Evolutionary conservation across 2,329 filamentous ascomycete species (phyloP).

Genomic region (Phyllachora maydis): DNA sequence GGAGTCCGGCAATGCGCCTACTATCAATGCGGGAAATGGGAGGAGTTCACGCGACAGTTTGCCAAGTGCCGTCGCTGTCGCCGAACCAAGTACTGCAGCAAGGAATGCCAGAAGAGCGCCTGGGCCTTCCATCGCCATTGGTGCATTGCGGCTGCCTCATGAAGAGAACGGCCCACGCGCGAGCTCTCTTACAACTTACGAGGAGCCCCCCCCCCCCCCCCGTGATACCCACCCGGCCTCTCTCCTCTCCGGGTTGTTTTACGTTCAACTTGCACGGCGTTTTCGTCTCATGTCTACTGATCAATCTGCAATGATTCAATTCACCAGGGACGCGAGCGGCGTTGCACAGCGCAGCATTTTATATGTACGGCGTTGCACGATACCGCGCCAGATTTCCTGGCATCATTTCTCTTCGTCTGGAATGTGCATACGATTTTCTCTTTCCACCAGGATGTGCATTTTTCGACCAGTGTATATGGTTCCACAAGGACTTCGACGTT

Average conservation of each 20-base stretch:
- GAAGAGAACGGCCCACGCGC: too few species aligned
- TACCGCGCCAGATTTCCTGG: too few species aligned
- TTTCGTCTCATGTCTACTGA: slow-evolving; percentile 10
- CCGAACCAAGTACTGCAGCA: slow-evolving; percentile 97
- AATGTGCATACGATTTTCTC: too few species aligned
- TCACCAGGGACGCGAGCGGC: slow-evolving; percentile 3
- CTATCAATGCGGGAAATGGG: slow-evolving; percentile 97
- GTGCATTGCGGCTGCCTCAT: slow-evolving; percentile 60
- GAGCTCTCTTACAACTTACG: too few species aligned
- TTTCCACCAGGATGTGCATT: too few species aligned
- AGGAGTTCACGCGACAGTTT: slow-evolving; percentile 89
- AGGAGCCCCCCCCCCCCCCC: slow-evolving; percentile 1
- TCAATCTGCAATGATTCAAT: too few species aligned
- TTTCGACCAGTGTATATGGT: too few species aligned
- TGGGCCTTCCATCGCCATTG: slow-evolving; percentile 98
- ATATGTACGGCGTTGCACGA: slow-evolving; percentile 8
- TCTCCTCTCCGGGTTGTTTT: slow-evolving; percentile 6
- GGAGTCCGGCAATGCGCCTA: slow-evolving; percentile 95
- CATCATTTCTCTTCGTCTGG: too few species aligned
- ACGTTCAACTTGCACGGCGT: slow-evolving; percentile 7
- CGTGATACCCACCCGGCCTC: slow-evolving; percentile 6
- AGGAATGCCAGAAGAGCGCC: slow-evolving; percentile 96
- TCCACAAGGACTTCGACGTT: too few species aligned
- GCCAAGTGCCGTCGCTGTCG: slow-evolving; percentile 93
- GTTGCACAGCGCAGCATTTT: slow-evolving; percentile 4